Evolutionary conservation across 2,329 filamentous ascomycete genomes (phyloP).

Genomic region (Penicillium sp.): DNA sequence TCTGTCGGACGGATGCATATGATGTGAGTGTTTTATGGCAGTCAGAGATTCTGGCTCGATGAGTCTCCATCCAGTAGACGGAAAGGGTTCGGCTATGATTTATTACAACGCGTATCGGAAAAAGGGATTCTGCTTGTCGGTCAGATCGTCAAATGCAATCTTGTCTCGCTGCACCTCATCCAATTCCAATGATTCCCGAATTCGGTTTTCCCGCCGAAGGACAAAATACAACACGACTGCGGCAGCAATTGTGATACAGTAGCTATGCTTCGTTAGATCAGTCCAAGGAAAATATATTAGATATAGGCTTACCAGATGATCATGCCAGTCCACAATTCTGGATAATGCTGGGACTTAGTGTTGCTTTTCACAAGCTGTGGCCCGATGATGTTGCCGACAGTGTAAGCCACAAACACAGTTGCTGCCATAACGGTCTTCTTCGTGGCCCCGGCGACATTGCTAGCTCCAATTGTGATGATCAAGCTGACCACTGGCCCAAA

Average conservation of each 20-base stretch:
- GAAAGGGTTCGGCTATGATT: background rate
- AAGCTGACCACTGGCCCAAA: slow-evolving; percentile 69
- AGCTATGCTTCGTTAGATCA: slow-evolving; percentile 45
- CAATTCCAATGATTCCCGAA: slow-evolving; percentile 49
- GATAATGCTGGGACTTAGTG: slow-evolving; percentile 66
- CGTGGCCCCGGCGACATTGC: slow-evolving; percentile 72
- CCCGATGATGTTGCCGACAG: slow-evolving; percentile 73
- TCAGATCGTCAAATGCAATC: slow-evolving; percentile 66
- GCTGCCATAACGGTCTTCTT: slow-evolving; percentile 77
- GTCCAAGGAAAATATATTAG: background rate
- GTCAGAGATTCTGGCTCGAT: background rate
- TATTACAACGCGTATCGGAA: slow-evolving; percentile 60
- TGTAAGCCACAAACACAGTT: slow-evolving; percentile 73
- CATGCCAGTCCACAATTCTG: slow-evolving; percentile 67
- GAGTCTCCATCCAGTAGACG: background rate
- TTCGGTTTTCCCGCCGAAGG: slow-evolving; percentile 59
- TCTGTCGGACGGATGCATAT: too few relatives aligned
- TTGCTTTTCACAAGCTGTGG: slow-evolving; percentile 69
- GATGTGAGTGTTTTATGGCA: background rate
- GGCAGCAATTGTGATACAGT: slow-evolving; percentile 65
- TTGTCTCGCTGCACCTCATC: slow-evolving; percentile 64
- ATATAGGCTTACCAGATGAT: slow-evolving; percentile 56
- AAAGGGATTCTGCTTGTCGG: slow-evolving; percentile 67
- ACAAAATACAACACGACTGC: slow-evolving; percentile 59
- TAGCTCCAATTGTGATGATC: slow-evolving; percentile 59